These are phyloP conservation scores for Piper longum DNA, from an alignment of 164 flowering plant species.

Conservation along the genomic window DNA sequence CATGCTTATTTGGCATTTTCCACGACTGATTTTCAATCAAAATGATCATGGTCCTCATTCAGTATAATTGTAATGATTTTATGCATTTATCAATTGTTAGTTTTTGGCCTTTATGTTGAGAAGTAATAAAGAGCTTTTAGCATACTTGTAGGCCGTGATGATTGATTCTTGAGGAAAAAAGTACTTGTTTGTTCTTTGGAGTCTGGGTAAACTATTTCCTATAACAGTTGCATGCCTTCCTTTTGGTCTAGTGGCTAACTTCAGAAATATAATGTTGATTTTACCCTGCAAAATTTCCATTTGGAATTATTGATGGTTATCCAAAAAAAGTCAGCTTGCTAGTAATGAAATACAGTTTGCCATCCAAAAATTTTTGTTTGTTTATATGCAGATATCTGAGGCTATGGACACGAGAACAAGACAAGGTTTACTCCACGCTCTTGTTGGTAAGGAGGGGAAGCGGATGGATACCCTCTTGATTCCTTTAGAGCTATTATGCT, in stretches of 20 bases:
- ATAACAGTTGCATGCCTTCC: too few species aligned
- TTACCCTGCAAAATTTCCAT: neutral
- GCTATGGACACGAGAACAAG: conserved; percentile 87
- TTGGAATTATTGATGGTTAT: too few species aligned
- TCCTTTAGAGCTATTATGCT: conserved; percentile 80
- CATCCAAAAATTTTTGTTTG: neutral
- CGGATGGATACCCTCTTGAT: conserved; percentile 91
- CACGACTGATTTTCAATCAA: too few species aligned
- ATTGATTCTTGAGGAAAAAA: neutral
- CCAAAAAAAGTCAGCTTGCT: neutral
- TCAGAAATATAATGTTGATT: neutral
- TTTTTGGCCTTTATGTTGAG: too few species aligned
- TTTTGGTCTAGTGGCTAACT: neutral
- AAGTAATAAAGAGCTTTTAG: too few species aligned
- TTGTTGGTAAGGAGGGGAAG: conserved; percentile 83
- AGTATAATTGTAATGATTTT: too few species aligned
- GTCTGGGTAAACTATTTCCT: neutral
- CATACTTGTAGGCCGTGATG: too few species aligned
- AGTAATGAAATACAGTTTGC: neutral
- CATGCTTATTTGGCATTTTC: neutral
- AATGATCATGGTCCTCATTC: too few species aligned
- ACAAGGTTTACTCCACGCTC: conserved; percentile 79
- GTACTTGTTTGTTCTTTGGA: neutral
- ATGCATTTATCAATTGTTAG: too few species aligned
- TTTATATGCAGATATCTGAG: conserved; percentile 62